phyloP scores from a whole-genome alignment of 2,329 filamentous ascomycete genomes.

The Aspergillus terreus region DNA sequence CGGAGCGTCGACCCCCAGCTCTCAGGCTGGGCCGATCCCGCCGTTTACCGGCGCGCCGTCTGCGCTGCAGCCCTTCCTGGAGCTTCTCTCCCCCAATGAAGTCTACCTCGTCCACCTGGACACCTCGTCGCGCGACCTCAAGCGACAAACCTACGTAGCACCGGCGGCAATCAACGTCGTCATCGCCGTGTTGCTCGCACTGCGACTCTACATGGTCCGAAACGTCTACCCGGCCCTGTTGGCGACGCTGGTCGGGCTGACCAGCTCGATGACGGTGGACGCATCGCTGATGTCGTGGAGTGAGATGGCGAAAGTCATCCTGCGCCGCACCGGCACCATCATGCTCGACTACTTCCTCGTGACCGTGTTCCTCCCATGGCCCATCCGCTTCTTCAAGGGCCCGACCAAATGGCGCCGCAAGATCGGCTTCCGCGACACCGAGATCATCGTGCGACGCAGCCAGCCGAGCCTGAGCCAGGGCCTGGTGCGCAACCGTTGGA shows the following conservation, averaged over 20 bases:
- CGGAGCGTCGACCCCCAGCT: constrained; percentile 31
- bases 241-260: constrained; percentile 60
- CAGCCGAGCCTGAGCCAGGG: constrained; percentile 63
- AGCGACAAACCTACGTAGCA: constrained; percentile 77
- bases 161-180: constrained; percentile 71
- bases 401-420: constrained; percentile 70
- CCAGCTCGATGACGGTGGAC: constrained; percentile 64
- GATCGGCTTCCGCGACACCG: constrained; percentile 72
- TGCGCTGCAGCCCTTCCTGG: constrained; percentile 62
- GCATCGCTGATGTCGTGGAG: constrained; percentile 54
- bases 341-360: constrained; percentile 69
- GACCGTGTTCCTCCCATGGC: constrained; percentile 69
- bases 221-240: constrained; percentile 71
- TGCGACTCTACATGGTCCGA: constrained; percentile 64
- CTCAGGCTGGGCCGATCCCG: constrained; percentile 43
- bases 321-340: constrained; percentile 62
- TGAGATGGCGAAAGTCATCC: constrained; percentile 55
- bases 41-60: constrained; percentile 68
- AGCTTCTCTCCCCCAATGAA: constrained; percentile 62
- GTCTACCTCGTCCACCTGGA: constrained; percentile 87
- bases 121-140: constrained; percentile 63
- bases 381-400: constrained; percentile 64
- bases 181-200: constrained; percentile 61
- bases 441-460: constrained; percentile 77
- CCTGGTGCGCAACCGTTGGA: constrained; percentile 48